Percentiles rank a stretch among this genome's conserved stretches.
Conservation (phyloP, 2,329 filamentous ascomycete genomes). For the Colletotrichum limetticola region DNA sequence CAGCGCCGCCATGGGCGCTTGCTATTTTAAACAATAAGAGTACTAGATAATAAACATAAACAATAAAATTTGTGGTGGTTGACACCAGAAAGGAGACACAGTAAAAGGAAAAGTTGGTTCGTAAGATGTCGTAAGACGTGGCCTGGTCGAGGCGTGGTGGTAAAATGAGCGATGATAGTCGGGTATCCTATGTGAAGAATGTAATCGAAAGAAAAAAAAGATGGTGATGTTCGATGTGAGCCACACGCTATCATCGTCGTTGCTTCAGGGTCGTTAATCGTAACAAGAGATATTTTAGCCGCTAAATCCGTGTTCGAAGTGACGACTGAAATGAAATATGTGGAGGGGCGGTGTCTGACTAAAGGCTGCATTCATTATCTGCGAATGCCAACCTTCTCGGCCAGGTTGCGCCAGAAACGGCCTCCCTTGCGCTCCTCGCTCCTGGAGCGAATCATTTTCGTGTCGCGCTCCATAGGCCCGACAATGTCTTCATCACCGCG, state of each 20-base stretch:
- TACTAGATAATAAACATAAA: slow-evolving; percentile 32
- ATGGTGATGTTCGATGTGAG: slow-evolving; percentile 26
- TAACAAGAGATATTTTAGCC: slow-evolving; percentile 8
- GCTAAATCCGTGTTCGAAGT: neutral
- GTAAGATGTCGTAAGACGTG: slow-evolving; percentile 31
- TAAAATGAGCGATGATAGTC: slow-evolving; percentile 36
- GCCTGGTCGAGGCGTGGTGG: slow-evolving; percentile 23
- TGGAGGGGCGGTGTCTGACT: neutral
- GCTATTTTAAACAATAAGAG: slow-evolving; percentile 17
- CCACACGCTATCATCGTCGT: slow-evolving; percentile 14
- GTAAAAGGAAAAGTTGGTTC: neutral
- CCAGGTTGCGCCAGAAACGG: slow-evolving; percentile 61
- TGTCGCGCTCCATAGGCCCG: slow-evolving; percentile 82
- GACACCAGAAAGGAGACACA: slow-evolving; percentile 6
- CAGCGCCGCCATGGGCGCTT: slow-evolving; percentile 2
- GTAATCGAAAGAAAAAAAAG: slow-evolving; percentile 16
- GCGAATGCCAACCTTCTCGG: slow-evolving; percentile 54
- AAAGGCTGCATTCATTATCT: slow-evolving; percentile 23
- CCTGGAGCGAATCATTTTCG: slow-evolving; percentile 59
- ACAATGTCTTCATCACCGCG: slow-evolving; percentile 93
- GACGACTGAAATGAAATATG: neutral
- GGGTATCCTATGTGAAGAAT: slow-evolving; percentile 40
- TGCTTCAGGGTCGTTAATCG: slow-evolving; percentile 31
- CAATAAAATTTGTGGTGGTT: slow-evolving; percentile 14
- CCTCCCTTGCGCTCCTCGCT: slow-evolving; percentile 56